These are phyloP conservation scores for Vigna angularis DNA, from an alignment of 306 rosid genomes.

Conservation along the genomic window DNA sequence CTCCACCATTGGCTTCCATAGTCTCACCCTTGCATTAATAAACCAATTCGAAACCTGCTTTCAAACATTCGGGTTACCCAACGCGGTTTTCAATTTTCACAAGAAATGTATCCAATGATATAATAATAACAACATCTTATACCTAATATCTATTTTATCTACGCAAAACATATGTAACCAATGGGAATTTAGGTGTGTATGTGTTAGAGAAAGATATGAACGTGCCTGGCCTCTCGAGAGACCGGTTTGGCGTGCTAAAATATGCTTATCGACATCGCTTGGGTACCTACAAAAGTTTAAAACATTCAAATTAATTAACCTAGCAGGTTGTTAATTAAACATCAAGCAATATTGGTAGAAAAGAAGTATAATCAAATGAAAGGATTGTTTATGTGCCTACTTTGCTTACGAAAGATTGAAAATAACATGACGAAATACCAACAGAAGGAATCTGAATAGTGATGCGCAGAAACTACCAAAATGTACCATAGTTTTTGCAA, in stretches of 20 bases:
- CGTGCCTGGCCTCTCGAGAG: slow-evolving; percentile 99
- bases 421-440: slow-evolving; percentile 49
- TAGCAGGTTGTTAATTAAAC: background rate
- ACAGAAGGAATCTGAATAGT: slow-evolving; percentile 67
- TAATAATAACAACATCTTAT: background rate
- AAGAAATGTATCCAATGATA: slow-evolving; percentile 13
- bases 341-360: background rate
- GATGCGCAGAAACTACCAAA: slow-evolving; percentile 67
- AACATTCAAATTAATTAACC: background rate
- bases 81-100: slow-evolving; percentile 24
- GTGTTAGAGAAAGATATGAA: slow-evolving; percentile 39
- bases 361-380: background rate
- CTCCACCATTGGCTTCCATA: slow-evolving; percentile 99
- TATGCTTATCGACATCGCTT: slow-evolving; percentile 94
- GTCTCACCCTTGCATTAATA: slow-evolving; percentile 93
- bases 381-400: background rate
- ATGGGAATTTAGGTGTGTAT: background rate
- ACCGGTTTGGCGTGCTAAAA: slow-evolving; percentile 96
- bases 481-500: slow-evolving; percentile 44
- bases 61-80: slow-evolving; percentile 33
- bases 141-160: slow-evolving; percentile 25
- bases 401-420: slow-evolving; percentile 42
- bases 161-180: background rate
- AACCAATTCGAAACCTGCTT: slow-evolving; percentile 96
- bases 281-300: slow-evolving; percentile 76